Evolutionary conservation across 768 basidiomycete genomes (phyloP), one percentile per base, ranked within the genome.

Genomic region (Rhizopogon salebrosus): DNA sequence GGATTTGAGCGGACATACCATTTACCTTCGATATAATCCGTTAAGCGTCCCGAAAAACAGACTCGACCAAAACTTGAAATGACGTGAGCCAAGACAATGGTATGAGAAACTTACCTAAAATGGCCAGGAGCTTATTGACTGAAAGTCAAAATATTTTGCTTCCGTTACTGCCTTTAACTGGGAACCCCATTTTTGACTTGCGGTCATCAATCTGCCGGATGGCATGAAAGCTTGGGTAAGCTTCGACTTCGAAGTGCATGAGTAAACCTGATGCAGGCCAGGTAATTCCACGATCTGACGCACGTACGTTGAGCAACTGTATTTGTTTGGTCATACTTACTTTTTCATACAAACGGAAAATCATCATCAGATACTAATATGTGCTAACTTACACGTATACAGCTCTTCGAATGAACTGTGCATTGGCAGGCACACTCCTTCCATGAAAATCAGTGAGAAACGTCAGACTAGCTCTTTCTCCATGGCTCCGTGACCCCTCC

Each of bases 1-100:
- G 64, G 22, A 43, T 18, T 68, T 67, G 61, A 61, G 62, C 64
- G 64, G 64, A 58, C 39, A 53, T 63, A 58, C 43, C 39, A 6
- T 6, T 13, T 26, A 35, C 35, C n/a, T n/a, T n/a, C n/a, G n/a
- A n/a, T n/a, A n/a, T 39, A 18, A 22, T 52, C 26, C 31, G 52
- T 37, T 35, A n/a, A 56, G 58, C 51, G 53, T 57, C 22, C 43
- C 53, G 48, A 49, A 53, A 13, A 48, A 40, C 23, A 43, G 4
- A 27, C 26, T 11, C 24, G 10, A 41, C n/a, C 6, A n/a, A n/a
- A 27, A 9, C 22, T 20, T 34, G 34, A 34, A 18, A 13, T 24
- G 37, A 46, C 39, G 6, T 0, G 6, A 53, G 38, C 56, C 37
- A 39, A 48, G 18, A 54, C 22, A 13, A 34, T 24, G 7, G 3